Percentiles rank a stretch among this genome's conserved stretches.
Evolutionary conservation across 164 flowering plant species (phyloP).

Genomic region (Vitis amurensis): DNA sequence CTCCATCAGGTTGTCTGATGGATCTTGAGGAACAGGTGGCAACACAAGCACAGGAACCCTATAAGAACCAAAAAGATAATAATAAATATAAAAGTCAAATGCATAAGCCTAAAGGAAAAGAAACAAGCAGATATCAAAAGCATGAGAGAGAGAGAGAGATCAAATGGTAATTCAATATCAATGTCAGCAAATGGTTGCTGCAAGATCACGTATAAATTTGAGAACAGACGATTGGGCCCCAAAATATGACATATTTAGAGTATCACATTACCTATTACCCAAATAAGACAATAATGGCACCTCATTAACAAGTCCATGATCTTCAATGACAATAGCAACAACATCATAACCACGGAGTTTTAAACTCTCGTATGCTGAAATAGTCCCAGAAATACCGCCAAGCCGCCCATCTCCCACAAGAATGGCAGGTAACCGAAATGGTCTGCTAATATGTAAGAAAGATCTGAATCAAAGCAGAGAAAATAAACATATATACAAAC

Average conservation of each 20-base stretch:
- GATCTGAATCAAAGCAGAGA: not conserved
- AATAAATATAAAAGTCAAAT: not conserved
- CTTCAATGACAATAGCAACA: slow-evolving; percentile 77
- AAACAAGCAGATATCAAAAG: not conserved
- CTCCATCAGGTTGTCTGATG: slow-evolving; percentile 63
- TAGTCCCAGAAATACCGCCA: slow-evolving; percentile 95
- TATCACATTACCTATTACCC: slow-evolving; percentile 55
- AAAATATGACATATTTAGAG: not conserved
- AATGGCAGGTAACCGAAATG: slow-evolving; percentile 84
- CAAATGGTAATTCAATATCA: too few species aligned
- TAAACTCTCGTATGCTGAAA: slow-evolving; percentile 89
- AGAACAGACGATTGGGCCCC: too few species aligned
- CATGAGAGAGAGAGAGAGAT: not conserved
- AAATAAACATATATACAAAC: too few species aligned
- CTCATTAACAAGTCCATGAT: slow-evolving; percentile 83
- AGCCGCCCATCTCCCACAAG: slow-evolving; percentile 95
- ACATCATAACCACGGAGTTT: slow-evolving; percentile 91
- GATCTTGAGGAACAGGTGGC: slow-evolving; percentile 74
- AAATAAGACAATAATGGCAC: slow-evolving; percentile 62
- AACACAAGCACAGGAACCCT: slow-evolving; percentile 88
- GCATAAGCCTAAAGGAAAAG: not conserved
- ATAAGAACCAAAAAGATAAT: slow-evolving; percentile 1
- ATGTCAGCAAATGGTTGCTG: too few species aligned
- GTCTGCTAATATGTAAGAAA: slow-evolving; percentile 39
- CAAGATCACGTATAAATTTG: too few species aligned